Percentiles rank a stretch among this genome's conserved stretches.
Conservation (phyloP, 805 yeast species). For the Saccharomycopsis malanga region DNA sequence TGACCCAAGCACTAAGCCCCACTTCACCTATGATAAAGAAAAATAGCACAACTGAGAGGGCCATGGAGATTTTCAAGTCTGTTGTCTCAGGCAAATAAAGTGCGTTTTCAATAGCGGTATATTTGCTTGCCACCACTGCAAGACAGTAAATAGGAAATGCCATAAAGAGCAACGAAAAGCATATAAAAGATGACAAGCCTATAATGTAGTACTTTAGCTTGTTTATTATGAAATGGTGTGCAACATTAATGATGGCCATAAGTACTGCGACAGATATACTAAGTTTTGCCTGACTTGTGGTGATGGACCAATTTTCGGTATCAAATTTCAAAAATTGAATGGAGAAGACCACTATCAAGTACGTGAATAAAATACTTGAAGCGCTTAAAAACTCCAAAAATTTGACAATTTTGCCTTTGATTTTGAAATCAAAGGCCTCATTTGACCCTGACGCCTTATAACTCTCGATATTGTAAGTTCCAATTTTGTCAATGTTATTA, state of each 20-base stretch:
- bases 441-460: not conserved
- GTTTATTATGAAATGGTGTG: slow-evolving; percentile 1
- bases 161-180: not conserved
- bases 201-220: not conserved
- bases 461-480: slow-evolving; percentile 7
- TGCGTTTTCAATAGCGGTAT: slow-evolving; percentile 7
- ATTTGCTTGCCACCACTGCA: not conserved
- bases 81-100: slow-evolving; percentile 11
- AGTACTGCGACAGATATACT: slow-evolving; percentile 2
- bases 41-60: slow-evolving; percentile 7
- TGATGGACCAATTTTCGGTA: not conserved
- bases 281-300: not conserved
- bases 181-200: slow-evolving; percentile 5
- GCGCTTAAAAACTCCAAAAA: slow-evolving; percentile 4
- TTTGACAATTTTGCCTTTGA: not conserved
- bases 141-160: slow-evolving; percentile 8
- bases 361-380: slow-evolving; percentile 2
- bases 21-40: not conserved
- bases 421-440: slow-evolving; percentile 6
- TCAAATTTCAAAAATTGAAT: slow-evolving; percentile 10
- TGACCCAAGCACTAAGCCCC: not conserved
- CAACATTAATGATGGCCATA: slow-evolving; percentile 3
- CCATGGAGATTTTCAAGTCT: slow-evolving; percentile 13
- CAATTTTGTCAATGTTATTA: slow-evolving; percentile 4
- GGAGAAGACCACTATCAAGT: slow-evolving; percentile 7